Percentiles rank a stretch among this genome's conserved stretches.
These are phyloP conservation scores for Saprolegnia diclina DNA, from an alignment of 352 stramenopile species.

Conservation along the genomic window DNA sequence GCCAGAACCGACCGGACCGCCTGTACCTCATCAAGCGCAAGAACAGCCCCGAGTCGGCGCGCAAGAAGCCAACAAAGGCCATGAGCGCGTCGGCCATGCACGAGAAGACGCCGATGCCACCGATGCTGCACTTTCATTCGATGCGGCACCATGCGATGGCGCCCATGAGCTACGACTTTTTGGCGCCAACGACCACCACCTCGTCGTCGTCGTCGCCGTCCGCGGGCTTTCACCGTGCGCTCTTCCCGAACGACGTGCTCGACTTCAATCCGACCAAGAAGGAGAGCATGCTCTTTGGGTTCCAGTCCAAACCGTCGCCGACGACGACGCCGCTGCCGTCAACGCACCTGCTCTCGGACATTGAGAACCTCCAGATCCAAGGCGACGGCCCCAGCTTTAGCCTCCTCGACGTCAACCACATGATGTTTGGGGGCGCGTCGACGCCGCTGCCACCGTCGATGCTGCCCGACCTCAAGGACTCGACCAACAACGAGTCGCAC, in stretches of 20 bases:
- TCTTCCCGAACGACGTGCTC: background rate
- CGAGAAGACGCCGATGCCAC: background rate
- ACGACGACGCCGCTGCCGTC: background rate
- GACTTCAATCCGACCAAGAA: slow-evolving; percentile 7
- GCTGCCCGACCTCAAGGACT: slow-evolving; percentile 20
- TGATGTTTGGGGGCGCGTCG: background rate
- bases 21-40: slow-evolving; percentile 30
- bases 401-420: slow-evolving; percentile 16
- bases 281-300: background rate
- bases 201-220: background rate
- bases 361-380: slow-evolving; percentile 26
- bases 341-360: slow-evolving; percentile 6
- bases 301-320: slow-evolving; percentile 2
- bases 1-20: slow-evolving; percentile 53
- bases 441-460: background rate
- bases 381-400: slow-evolving; percentile 11
- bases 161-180: background rate
- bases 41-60: slow-evolving; percentile 19
- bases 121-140: background rate
- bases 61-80: slow-evolving; percentile 14
- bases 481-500: background rate
- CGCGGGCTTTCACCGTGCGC: background rate
- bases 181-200: background rate
- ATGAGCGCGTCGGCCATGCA: background rate
- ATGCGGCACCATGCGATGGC: background rate